Percentiles rank a stretch among this genome's conserved stretches.
Conservation (phyloP, 345 rosid genomes). For the Hirschfeldia incana region DNA sequence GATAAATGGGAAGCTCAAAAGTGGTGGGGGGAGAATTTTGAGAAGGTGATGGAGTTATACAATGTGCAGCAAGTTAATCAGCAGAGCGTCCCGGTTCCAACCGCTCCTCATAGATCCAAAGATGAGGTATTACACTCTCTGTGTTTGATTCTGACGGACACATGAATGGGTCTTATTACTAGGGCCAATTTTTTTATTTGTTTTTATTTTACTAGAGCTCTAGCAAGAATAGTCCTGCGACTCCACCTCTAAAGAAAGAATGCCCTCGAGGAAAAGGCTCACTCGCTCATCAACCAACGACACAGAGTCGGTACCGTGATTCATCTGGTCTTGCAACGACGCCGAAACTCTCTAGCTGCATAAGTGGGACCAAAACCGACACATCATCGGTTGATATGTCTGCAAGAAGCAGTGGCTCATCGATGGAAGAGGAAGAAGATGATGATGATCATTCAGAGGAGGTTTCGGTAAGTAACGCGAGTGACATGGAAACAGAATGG, state of each 20-base stretch:
- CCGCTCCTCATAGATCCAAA: slow-evolving; percentile 59
- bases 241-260: slow-evolving; percentile 77
- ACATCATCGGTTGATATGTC: slow-evolving; percentile 78
- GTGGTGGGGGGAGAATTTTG: slow-evolving; percentile 97
- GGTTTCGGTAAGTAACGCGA: slow-evolving; percentile 84
- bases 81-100: slow-evolving; percentile 67
- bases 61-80: slow-evolving; percentile 78
- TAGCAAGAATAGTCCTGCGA: slow-evolving; percentile 64
- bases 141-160: background rate
- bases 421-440: slow-evolving; percentile 51
- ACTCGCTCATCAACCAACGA: slow-evolving; percentile 53
- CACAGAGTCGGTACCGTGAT: slow-evolving; percentile 45
- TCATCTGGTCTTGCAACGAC: slow-evolving; percentile 64
- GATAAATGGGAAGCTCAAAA: slow-evolving; percentile 96
- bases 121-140: slow-evolving; percentile 54
- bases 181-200: no score
- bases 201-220: no score
- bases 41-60: slow-evolving; percentile 90
- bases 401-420: slow-evolving; percentile 63
- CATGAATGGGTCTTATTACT: no score
- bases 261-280: slow-evolving; percentile 62
- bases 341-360: slow-evolving; percentile 68
- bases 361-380: slow-evolving; percentile 70
- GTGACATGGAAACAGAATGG: slow-evolving; percentile 93
- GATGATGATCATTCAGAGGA: slow-evolving; percentile 62